Evolutionary conservation across 371 early-diverging fungal species (phyloP).

Genomic region (Circinella minor): DNA sequence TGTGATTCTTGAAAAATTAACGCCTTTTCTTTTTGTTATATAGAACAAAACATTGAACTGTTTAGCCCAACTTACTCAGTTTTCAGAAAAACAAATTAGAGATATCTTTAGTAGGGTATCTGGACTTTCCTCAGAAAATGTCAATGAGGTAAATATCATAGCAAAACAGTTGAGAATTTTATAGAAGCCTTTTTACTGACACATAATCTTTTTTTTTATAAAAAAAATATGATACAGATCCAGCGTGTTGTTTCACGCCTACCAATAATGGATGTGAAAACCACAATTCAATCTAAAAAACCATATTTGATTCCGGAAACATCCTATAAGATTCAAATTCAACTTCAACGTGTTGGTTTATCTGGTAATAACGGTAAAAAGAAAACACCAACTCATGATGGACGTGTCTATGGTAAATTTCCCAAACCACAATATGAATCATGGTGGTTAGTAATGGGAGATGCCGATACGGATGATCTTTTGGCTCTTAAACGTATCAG

Average conservation of each 20-base stretch:
- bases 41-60: slow-evolving; percentile 43
- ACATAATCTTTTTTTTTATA: no score
- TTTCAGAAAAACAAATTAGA: slow-evolving; percentile 54
- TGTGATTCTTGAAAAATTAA: no score
- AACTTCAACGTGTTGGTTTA: slow-evolving; percentile 37
- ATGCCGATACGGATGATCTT: slow-evolving; percentile 67
- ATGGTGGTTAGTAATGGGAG: slow-evolving; percentile 87
- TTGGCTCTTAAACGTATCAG: slow-evolving; percentile 78
- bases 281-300: slow-evolving; percentile 42
- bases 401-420: slow-evolving; percentile 71
- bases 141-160: slow-evolving; percentile 38
- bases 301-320: slow-evolving; percentile 52
- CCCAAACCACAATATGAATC: slow-evolving; percentile 92
- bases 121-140: slow-evolving; percentile 37
- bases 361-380: neutral
- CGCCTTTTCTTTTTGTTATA: neutral
- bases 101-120: slow-evolving; percentile 53
- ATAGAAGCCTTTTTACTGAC: slow-evolving; percentile 6
- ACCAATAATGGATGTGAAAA: slow-evolving; percentile 61
- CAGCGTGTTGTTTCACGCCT: slow-evolving; percentile 58
- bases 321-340: slow-evolving; percentile 54
- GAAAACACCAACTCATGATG: slow-evolving; percentile 55
- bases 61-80: slow-evolving; percentile 50
- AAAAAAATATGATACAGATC: slow-evolving; percentile 41
- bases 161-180: neutral